Evolutionary conservation across 768 basidiomycete species (phyloP), one percentile per base, ranked within the genome.

Genomic region (Leccinum pellstonianum): DNA sequence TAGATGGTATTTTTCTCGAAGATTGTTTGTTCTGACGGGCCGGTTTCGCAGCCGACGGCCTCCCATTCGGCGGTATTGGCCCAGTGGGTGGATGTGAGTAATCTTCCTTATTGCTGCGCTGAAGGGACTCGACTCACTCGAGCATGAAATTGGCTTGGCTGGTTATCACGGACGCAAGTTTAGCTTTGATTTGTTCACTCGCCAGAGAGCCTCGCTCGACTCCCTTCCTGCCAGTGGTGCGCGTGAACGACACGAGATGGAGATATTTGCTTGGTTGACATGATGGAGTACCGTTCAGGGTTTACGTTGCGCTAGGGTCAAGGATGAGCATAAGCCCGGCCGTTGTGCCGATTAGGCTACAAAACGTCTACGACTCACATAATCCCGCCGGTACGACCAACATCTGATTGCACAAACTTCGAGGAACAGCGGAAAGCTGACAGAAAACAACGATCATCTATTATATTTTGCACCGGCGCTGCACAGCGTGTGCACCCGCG

Each of bases 51-150:
- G 85, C 77, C 11, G 79, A 85, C 12, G 86, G 84, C 11, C 68
- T 91, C 35, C 90, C 91, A 7, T 88, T 92, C 59, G 90, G 90
- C 38, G 91, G 90, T 25, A 78, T 83, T 47, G 90, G 90, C 90
- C 75, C 79, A n/a, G n/a, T n/a, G 27, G 0, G 87, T 65, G 91
- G 91, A 71, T 81, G 90, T 91, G 68, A 3, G 87, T 69, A 3
- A n/a, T 17, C 41, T 65, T 17, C 31, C 52, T 56, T 57, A 56
- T 38, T 52, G 4, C 5, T 11, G 48, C 15, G 12, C 31, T 31
- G 41, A 38, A 17, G 31, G 11, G 31, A 55, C 23, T 38, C n/a
- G n/a, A n/a, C n/a, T n/a, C 6, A 25, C 25, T 25, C 17, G 23
- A 25, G 46, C 21, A 0, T 1, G 43, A 9, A 31, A 54, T 48